phyloP scores from a whole-genome alignment of 2,329 filamentous ascomycete species.

The Ophiostoma ulmi region DNA sequence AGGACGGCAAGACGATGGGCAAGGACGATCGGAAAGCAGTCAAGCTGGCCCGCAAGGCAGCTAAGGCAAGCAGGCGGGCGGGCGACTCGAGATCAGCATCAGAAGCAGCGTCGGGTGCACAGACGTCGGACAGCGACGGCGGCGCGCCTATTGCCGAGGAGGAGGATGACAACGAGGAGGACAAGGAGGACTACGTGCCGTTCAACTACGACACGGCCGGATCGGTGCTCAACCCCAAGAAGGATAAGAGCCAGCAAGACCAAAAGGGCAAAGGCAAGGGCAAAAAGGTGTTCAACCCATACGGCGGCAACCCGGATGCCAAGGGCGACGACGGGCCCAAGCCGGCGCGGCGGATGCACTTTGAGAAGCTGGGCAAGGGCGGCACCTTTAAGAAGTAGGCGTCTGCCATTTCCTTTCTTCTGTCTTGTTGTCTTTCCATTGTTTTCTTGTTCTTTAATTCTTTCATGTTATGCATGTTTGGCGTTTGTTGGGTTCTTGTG shows the following conservation, averaged over 20 bases:
- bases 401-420: background rate
- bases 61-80: constrained; percentile 33
- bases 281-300: constrained; percentile 35
- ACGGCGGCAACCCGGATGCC: constrained; percentile 30
- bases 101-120: constrained; percentile 26
- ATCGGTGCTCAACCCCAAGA: constrained; percentile 33
- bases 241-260: constrained; percentile 17
- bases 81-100: constrained; percentile 30
- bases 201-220: constrained; percentile 38
- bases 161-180: constrained; percentile 31
- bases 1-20: constrained; percentile 25
- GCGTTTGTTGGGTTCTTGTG: constrained; percentile 9
- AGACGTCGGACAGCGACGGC: constrained; percentile 33
- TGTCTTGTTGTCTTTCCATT: background rate
- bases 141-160: constrained; percentile 35
- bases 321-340: constrained; percentile 33
- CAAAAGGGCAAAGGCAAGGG: constrained; percentile 24
- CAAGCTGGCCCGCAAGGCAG: constrained; percentile 20
- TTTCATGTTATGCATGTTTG: background rate
- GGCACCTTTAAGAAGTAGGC: constrained; percentile 40
- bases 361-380: constrained; percentile 34
- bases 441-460: background rate
- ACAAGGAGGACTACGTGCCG: constrained; percentile 27
- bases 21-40: constrained; percentile 4
- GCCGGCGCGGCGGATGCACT: constrained; percentile 33